phyloP scores from a whole-genome alignment of 2,329 filamentous ascomycete species.

The Fusarium torulosum region DNA sequence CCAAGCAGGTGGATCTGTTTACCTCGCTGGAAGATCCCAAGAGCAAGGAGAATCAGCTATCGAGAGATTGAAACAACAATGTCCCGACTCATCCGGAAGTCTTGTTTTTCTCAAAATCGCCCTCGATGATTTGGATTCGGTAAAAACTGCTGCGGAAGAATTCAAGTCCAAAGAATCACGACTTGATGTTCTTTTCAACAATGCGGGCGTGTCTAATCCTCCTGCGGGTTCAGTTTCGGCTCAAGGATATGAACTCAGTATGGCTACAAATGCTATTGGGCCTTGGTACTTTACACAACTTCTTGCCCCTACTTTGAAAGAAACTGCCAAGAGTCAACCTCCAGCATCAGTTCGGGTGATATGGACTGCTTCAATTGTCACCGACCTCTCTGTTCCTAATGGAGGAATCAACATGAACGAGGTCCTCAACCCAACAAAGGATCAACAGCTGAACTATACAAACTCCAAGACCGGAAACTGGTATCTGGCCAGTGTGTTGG shows the following conservation, averaged over 20 bases:
- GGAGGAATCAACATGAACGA: constrained; percentile 26
- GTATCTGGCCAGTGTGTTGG: constrained; percentile 19
- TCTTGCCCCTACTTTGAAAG: constrained; percentile 10
- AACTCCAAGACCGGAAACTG: constrained; percentile 38
- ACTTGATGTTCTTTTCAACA: constrained; percentile 36
- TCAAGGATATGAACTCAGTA: constrained; percentile 36
- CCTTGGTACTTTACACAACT: constrained; percentile 36
- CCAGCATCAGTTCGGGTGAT: constrained; percentile 25
- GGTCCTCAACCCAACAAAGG: neutral
- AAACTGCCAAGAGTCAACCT: constrained; percentile 3
- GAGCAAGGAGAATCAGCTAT: constrained; percentile 20
- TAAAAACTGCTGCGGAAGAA: constrained; percentile 16
- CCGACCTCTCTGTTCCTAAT: constrained; percentile 14
- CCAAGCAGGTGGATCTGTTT: constrained; percentile 22
- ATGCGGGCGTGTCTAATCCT: constrained; percentile 33
- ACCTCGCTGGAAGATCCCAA: constrained; percentile 34
- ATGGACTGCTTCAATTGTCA: constrained; percentile 31
- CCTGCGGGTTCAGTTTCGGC: constrained; percentile 22
- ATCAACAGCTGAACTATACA: constrained; percentile 23
- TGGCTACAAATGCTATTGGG: constrained; percentile 36
- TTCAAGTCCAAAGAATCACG: constrained; percentile 23
- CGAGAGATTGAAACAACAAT: neutral
- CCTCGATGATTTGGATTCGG: constrained; percentile 23
- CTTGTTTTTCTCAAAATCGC: constrained; percentile 20
- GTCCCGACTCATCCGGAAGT: neutral